Evolutionary conservation across 257 asterid species (phyloP).

Genomic region (Solanum neorickii): DNA sequence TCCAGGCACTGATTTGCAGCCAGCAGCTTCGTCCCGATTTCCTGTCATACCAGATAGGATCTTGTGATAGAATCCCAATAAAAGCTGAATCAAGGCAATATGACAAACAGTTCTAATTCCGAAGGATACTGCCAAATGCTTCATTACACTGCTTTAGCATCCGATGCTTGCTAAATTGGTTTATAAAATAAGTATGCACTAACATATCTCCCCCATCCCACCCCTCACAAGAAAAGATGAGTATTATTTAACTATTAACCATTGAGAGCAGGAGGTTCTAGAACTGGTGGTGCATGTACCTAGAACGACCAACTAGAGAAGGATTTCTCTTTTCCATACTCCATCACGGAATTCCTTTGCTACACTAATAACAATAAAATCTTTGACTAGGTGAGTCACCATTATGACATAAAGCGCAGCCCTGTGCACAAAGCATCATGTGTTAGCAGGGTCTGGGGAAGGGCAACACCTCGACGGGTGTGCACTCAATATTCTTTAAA

Average conservation of each 20-base stretch:
- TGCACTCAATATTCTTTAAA: background rate
- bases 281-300: background rate
- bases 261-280: background rate
- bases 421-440: background rate
- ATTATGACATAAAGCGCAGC: background rate
- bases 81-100: background rate
- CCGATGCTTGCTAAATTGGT: background rate
- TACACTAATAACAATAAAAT: background rate
- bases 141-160: background rate
- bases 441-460: background rate
- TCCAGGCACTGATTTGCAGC: background rate
- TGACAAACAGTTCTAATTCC: background rate
- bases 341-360: background rate
- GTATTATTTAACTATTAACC: background rate
- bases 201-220: background rate
- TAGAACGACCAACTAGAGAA: background rate
- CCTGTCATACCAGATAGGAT: conserved; percentile 14
- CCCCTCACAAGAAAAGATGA: background rate
- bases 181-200: background rate
- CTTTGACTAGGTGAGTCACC: background rate
- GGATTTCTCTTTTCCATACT: background rate
- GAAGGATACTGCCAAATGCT: background rate
- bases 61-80: background rate
- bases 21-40: conserved; percentile 3
- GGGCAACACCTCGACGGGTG: background rate